phyloP scores from a whole-genome alignment of 2,329 filamentous ascomycete genomes.

The Aspergillus arachidicola region DNA sequence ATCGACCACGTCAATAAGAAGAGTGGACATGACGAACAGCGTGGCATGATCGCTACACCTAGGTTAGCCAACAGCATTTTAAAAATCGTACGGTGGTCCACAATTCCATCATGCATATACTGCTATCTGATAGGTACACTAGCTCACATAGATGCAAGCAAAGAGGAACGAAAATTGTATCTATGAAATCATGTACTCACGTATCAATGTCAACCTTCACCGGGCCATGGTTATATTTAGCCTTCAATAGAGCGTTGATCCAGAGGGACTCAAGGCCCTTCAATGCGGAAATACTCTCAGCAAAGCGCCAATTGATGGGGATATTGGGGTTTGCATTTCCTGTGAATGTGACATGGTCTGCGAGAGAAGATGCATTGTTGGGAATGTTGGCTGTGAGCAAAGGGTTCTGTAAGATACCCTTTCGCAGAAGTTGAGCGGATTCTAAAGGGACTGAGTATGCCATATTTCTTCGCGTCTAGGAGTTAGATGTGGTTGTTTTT shows the following conservation, averaged over 20 bases:
- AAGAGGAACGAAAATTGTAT: neutral
- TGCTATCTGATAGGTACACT: accelerated
- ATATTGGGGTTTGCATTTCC: conserved; percentile 8
- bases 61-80: neutral
- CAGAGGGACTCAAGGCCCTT: conserved; percentile 10
- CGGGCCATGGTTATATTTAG: conserved; percentile 8
- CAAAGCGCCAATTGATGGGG: conserved; percentile 14
- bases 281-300: conserved; percentile 14
- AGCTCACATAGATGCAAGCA: too few relatives aligned
- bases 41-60: conserved; percentile 8
- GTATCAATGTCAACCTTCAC: conserved; percentile 10
- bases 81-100: neutral
- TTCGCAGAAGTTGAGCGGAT: neutral
- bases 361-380: neutral
- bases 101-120: neutral
- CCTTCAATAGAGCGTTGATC: conserved; percentile 2
- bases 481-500: neutral
- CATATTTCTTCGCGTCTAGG: neutral
- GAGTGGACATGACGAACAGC: conserved; percentile 10
- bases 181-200: neutral
- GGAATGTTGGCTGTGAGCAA: neutral
- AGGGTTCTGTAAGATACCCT: neutral
- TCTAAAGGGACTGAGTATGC: neutral
- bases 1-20: conserved; percentile 1
- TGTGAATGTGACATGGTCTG: neutral